phyloP scores from a whole-genome alignment of 371 early-diverging fungal species.

The Rhizopus stolonifer region DNA sequence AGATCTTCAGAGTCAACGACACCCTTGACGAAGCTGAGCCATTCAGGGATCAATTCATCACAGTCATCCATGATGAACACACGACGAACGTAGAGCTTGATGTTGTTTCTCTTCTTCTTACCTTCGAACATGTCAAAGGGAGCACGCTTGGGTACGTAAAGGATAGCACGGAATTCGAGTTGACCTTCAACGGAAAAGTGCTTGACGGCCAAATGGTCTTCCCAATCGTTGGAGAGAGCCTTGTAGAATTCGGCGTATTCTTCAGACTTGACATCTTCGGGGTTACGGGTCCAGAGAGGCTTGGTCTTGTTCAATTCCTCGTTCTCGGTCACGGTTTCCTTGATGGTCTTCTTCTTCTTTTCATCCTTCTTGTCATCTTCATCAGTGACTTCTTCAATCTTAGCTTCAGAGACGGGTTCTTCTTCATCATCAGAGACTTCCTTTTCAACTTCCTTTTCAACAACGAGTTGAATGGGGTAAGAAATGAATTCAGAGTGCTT shows the following conservation, averaged over 20 bases:
- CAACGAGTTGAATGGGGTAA: conserved; percentile 55
- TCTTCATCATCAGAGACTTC: conserved; percentile 85
- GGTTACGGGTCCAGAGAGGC: conserved; percentile 87
- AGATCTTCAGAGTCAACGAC: conserved; percentile 85
- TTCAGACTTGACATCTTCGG: conserved; percentile 67
- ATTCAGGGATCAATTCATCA: conserved; percentile 64
- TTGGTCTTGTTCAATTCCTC: conserved; percentile 71
- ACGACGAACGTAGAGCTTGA: conserved; percentile 84
- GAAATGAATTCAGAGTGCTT: conserved; percentile 84
- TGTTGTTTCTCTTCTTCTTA: conserved; percentile 70
- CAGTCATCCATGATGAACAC: conserved; percentile 91
- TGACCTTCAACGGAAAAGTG: conserved; percentile 85
- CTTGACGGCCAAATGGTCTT: conserved; percentile 67
- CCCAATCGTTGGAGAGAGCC: conserved; percentile 75
- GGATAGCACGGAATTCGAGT: conserved; percentile 74
- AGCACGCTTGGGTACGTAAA: conserved; percentile 78
- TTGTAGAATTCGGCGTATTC: conserved; percentile 88
- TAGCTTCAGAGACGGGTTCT: conserved; percentile 53
- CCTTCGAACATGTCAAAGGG: conserved; percentile 65
- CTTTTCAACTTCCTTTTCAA: conserved; percentile 69
- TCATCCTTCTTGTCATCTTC: conserved; percentile 77
- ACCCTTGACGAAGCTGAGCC: conserved; percentile 67
- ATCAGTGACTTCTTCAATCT: conserved; percentile 56
- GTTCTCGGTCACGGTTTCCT: conserved; percentile 52
- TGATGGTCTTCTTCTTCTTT: conserved; percentile 68